These are phyloP conservation scores for Vitis riparia DNA, from an alignment of 164 flowering plant genomes.

Conservation along the genomic window DNA sequence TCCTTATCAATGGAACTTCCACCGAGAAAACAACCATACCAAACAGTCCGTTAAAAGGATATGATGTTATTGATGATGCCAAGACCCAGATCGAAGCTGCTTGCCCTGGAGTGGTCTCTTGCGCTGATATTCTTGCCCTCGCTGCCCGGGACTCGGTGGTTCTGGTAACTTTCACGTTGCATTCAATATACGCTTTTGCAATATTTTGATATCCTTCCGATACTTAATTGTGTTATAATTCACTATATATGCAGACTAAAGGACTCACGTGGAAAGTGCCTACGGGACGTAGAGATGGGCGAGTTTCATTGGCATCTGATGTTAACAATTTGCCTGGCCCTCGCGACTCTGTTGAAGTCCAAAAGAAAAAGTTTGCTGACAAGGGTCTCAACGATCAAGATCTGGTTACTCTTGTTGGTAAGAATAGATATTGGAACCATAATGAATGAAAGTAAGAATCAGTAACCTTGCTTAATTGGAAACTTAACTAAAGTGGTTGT, in stretches of 20 bases:
- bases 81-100: slow-evolving; percentile 53
- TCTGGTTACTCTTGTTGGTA: slow-evolving; percentile 65
- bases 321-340: slow-evolving; percentile 40
- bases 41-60: slow-evolving; percentile 46
- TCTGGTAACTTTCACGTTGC: slow-evolving; percentile 31
- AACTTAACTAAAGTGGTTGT: no score
- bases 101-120: slow-evolving; percentile 73
- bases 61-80: slow-evolving; percentile 57
- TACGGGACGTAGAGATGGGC: slow-evolving; percentile 56
- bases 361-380: slow-evolving; percentile 40
- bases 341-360: slow-evolving; percentile 39
- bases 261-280: slow-evolving; percentile 58
- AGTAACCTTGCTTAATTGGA: no score
- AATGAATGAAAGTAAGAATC: no score
- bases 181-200: no score
- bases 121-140: slow-evolving; percentile 70
- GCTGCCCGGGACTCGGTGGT: slow-evolving; percentile 69
- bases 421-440: background rate
- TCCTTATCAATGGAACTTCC: slow-evolving; percentile 43
- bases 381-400: slow-evolving; percentile 53
- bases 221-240: background rate
- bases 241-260: slow-evolving; percentile 28
- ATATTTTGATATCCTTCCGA: no score
- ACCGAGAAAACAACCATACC: slow-evolving; percentile 53
- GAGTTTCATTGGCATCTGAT: slow-evolving; percentile 51